phyloP scores from a whole-genome alignment of 2,329 filamentous ascomycete species.

The Beauveria varroae region DNA sequence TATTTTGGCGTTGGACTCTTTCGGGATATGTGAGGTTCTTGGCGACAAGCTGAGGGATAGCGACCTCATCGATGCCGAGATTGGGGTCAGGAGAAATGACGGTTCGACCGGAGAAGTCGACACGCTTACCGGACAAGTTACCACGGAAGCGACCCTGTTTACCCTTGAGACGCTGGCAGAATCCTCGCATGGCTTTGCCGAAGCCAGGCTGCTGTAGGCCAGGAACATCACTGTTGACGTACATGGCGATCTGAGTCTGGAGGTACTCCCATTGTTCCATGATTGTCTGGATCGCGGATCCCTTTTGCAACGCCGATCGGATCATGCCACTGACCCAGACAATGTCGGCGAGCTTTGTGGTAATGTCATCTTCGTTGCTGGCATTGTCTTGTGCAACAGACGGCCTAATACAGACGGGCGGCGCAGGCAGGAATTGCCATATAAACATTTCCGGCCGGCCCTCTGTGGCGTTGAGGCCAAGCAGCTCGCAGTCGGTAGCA shows the following conservation, averaged over 20 bases:
- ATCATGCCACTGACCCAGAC: slow-evolving; percentile 87
- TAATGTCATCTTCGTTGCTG: slow-evolving; percentile 94
- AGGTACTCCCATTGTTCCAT: slow-evolving; percentile 99
- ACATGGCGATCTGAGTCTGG: slow-evolving; percentile 91
- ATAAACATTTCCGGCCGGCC: slow-evolving; percentile 94
- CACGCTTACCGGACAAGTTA: slow-evolving; percentile 94
- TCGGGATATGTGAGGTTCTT: slow-evolving; percentile 96
- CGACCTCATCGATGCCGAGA: slow-evolving; percentile 85
- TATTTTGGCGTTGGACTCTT: slow-evolving; percentile 75
- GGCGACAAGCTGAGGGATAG: slow-evolving; percentile 83
- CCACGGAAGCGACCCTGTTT: slow-evolving; percentile 97
- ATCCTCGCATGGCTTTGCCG: slow-evolving; percentile 83
- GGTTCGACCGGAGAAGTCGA: slow-evolving; percentile 94
- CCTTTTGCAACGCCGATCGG: slow-evolving; percentile 71
- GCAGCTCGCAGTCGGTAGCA: slow-evolving; percentile 77
- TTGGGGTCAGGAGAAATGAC: slow-evolving; percentile 98
- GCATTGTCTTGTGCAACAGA: slow-evolving; percentile 89
- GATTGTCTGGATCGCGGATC: slow-evolving; percentile 77
- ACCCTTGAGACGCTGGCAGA: slow-evolving; percentile 91
- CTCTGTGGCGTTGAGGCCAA: slow-evolving; percentile 80
- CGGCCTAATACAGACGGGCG: slow-evolving; percentile 87
- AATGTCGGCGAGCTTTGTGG: slow-evolving; percentile 94
- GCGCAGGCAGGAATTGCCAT: slow-evolving; percentile 92
- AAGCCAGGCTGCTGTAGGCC: slow-evolving; percentile 83
- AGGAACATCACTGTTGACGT: slow-evolving; percentile 94